Percentiles rank a stretch among this genome's conserved stretches.
phyloP scores from a whole-genome alignment of 108 stramenopile species.

The Cyclostephanos invisitatus region DNA sequence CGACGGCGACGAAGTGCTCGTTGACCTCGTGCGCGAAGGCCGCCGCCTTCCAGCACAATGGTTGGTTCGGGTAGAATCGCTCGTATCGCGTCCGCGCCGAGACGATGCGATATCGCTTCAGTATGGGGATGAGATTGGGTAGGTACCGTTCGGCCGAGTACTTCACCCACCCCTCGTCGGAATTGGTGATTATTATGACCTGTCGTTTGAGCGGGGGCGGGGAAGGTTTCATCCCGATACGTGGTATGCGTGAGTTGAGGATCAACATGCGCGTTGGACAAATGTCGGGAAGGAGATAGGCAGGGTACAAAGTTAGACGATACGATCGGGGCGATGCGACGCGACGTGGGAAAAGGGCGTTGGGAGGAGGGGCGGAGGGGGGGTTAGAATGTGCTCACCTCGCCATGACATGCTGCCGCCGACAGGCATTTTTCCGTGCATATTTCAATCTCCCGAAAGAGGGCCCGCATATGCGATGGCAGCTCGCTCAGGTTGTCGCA shows the following conservation, averaged over 20 bases:
- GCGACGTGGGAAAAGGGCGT: no score
- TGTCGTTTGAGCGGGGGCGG: conserved; percentile 7
- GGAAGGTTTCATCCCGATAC: no score
- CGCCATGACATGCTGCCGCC: conserved; percentile 80
- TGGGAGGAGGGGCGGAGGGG: background rate
- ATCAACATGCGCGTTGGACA: background rate
- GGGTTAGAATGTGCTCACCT: conserved; percentile 68
- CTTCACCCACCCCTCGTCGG: conserved; percentile 91
- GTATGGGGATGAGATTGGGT: conserved; percentile 71
- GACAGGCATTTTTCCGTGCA: conserved; percentile 71
- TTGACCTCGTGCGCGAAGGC: conserved; percentile 94
- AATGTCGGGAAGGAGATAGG: background rate
- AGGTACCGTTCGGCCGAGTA: conserved; percentile 83
- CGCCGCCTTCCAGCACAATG: conserved; percentile 92
- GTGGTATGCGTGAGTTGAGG: no score
- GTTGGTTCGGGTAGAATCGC: conserved; percentile 85
- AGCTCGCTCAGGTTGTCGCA: conserved; percentile 68
- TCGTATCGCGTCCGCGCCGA: conserved; percentile 87
- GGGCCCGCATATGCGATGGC: conserved; percentile 71
- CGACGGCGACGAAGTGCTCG: conserved; percentile 67
- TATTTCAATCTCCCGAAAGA: conserved; percentile 70
- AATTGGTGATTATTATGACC: conserved; percentile 91
- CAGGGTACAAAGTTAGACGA: no score
- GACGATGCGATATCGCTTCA: conserved; percentile 72
- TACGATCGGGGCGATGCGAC: no score